Evolutionary conservation across 2,329 filamentous ascomycete genomes (phyloP).

Genomic region (Aspergillus sp.): DNA sequence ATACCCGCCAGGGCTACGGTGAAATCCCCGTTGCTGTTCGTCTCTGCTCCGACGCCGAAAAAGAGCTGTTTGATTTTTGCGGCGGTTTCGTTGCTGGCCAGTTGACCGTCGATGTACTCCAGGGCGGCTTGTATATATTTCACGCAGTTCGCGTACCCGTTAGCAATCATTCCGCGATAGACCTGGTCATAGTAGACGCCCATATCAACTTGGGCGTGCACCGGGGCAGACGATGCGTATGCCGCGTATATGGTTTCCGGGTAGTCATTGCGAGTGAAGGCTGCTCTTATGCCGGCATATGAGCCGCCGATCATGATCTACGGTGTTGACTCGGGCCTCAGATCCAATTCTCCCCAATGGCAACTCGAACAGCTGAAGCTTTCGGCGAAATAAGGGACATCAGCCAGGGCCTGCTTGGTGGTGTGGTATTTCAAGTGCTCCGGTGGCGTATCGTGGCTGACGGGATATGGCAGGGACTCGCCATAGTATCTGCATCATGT

Average conservation of each 20-base stretch:
- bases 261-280: constrained; percentile 35
- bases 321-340: constrained; percentile 32
- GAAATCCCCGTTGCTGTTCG: constrained; percentile 40
- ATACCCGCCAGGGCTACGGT: constrained; percentile 34
- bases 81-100: constrained; percentile 27
- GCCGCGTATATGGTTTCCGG: constrained; percentile 34
- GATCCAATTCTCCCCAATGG: constrained; percentile 22
- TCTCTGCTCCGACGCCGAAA: constrained; percentile 38
- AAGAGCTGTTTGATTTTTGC: constrained; percentile 40
- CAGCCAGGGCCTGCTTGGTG: constrained; percentile 36
- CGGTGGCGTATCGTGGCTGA: constrained; percentile 25
- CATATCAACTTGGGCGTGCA: constrained; percentile 42
- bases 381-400: constrained; percentile 37
- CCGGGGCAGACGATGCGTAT: constrained; percentile 34
- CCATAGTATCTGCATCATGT: constrained; percentile 32
- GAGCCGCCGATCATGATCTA: constrained; percentile 41
- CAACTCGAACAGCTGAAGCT: constrained; percentile 27
- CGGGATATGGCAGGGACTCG: constrained; percentile 29
- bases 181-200: constrained; percentile 44
- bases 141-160: constrained; percentile 44
- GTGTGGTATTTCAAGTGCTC: constrained; percentile 36
- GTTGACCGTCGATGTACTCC: constrained; percentile 39
- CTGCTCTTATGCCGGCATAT: constrained; percentile 36
- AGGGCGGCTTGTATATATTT: constrained; percentile 42
- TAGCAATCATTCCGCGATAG: constrained; percentile 39